Base-by-base conservation (phyloP, 2,329 filamentous ascomycete species). In the Blastomyces percursus region DNA sequence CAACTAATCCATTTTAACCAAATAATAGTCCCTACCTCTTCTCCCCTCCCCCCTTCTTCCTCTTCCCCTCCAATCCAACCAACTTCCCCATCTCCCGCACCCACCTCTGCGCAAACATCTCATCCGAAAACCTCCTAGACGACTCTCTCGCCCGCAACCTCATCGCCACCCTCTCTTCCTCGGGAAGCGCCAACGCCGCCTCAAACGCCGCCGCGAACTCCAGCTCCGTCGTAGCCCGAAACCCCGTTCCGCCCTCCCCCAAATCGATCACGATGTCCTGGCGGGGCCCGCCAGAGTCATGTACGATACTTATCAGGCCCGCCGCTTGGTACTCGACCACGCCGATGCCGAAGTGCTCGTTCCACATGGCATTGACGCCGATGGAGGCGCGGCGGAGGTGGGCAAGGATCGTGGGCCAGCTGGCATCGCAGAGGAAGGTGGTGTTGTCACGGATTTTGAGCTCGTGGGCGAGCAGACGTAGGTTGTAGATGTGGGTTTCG, bases 281-380 rank as follows among this genome's bases (percentile, higher is more conserved):
- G 76, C 94, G 96, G 1, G 94, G 94, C 0, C 94, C 94, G 9
- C 93, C 94, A 59, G 89, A 94, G 74, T 96, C 82, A 70, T 99
- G 94, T 9, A 97, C 94, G 0, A 99, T 92, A 5, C 88, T 86
- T 63, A 99, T 91, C 63, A 99, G 79, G 0, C 94, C 94, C 0
- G 94, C 94, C 3, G 94, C 94, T 73, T 97, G 92, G 72, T 97
- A 99, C 79, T 99, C 94, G 50, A 99, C 94, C 19, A 97, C 92
- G 1, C 94, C 94, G 64, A 99, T 99, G 27, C 94, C 94, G 73
- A 99, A 99, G 75, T 99, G 94, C 78, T 99, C 94, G 73, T 96
- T 97, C 93, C 94, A 99, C 94, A 99, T 99, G 71, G 89, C 91
- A 69, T 99, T 99, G 38, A 96, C 91, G 59, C 94, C 94, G 1